These are phyloP conservation scores for Lumnitzera racemosa DNA, from an alignment of 345 rosid species.

Conservation along the genomic window DNA sequence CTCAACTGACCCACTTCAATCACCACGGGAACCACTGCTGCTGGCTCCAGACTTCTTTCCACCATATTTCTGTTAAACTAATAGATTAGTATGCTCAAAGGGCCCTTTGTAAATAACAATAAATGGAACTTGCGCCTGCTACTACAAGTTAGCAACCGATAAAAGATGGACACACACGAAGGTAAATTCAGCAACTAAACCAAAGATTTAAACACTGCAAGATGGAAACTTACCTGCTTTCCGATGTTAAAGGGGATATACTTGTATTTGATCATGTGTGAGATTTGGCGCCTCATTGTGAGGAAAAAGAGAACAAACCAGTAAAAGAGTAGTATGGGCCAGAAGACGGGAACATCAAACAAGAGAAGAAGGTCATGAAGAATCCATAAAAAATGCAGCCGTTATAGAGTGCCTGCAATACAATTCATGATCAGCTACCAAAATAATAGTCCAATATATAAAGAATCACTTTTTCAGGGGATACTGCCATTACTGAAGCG, in stretches of 20 bases:
- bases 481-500: neutral
- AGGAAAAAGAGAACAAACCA: conserved; percentile 71
- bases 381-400: conserved; percentile 69
- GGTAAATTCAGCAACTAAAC: neutral
- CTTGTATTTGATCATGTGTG: conserved; percentile 85
- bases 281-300: conserved; percentile 74
- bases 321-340: conserved; percentile 79
- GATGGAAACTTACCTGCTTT: conserved; percentile 48
- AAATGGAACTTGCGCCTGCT: no score
- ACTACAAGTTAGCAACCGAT: no score
- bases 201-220: neutral
- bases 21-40: conserved; percentile 48
- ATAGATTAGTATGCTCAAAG: neutral
- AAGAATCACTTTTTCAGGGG: neutral
- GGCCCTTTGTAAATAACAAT: neutral
- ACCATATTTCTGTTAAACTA: conserved; percentile 29
- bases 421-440: neutral
- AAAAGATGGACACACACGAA: neutral
- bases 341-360: conserved; percentile 79
- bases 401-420: conserved; percentile 69
- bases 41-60: conserved; percentile 50
- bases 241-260: conserved; percentile 63
- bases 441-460: neutral
- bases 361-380: conserved; percentile 75
- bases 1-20: conserved; percentile 23